Evolutionary conservation across 345 rosid species (phyloP).

Genomic region (Melaleuca quinquenervia): DNA sequence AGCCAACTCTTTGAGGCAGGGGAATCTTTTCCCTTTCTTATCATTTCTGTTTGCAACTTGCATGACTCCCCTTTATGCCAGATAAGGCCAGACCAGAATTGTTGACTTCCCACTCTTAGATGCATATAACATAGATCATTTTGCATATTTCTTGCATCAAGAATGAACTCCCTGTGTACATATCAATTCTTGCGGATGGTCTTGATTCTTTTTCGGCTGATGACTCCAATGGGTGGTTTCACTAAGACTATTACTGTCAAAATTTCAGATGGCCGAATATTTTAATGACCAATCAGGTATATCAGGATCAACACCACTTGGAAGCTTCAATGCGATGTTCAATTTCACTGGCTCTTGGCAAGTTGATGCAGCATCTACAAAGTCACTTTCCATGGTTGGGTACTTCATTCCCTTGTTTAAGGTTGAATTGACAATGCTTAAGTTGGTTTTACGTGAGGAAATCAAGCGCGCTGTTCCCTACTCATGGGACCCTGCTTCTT

Average conservation of each 20-base stretch:
- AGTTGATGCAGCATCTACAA: slow-evolving; percentile 90
- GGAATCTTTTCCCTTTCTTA: not conserved
- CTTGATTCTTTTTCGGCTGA: not conserved
- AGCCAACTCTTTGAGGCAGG: not conserved
- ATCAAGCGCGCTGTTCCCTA: slow-evolving; percentile 74
- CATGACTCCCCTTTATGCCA: not conserved
- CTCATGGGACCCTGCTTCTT: slow-evolving; percentile 95
- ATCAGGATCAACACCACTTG: slow-evolving; percentile 69
- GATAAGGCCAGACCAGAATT: not conserved
- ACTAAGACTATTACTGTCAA: not conserved
- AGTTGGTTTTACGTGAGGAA: slow-evolving; percentile 48
- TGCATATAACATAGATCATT: not conserved
- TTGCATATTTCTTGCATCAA: not conserved
- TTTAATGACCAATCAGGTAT: slow-evolving; percentile 73
- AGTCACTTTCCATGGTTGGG: slow-evolving; percentile 90
- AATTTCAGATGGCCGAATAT: slow-evolving; percentile 67
- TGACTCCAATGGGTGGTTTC: not conserved
- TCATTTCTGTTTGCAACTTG: not conserved
- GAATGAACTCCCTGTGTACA: not conserved
- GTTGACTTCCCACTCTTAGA: not conserved
- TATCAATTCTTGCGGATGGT: not conserved
- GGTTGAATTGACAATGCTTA: slow-evolving; percentile 43
- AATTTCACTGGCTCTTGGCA: slow-evolving; percentile 93
- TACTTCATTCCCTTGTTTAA: slow-evolving; percentile 53
- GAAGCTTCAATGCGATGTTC: slow-evolving; percentile 96